These are phyloP conservation scores for Salix caprea DNA, from an alignment of 345 rosid species.

Conservation along the genomic window DNA sequence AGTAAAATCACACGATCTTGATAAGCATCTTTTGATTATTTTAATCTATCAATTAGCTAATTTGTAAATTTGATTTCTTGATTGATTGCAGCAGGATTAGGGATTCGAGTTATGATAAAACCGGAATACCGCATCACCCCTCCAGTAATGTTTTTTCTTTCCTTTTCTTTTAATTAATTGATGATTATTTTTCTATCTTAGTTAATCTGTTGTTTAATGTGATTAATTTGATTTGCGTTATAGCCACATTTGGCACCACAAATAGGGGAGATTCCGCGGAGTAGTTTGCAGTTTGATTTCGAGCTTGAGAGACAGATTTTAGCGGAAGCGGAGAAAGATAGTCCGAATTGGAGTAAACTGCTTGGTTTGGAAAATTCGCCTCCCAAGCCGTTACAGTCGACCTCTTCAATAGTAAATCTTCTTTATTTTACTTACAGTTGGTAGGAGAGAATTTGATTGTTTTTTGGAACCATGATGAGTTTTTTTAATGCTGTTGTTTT, in stretches of 20 bases:
- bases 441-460: neutral
- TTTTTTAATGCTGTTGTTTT: too few species aligned
- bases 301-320: constrained; percentile 62
- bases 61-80: neutral
- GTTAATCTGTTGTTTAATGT: neutral
- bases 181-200: neutral
- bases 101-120: constrained; percentile 64
- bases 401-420: constrained; percentile 43
- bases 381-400: constrained; percentile 40
- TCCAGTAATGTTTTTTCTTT: constrained; percentile 44
- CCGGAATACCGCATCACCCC: constrained; percentile 82
- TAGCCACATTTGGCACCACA: constrained; percentile 66
- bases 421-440: neutral
- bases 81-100: constrained; percentile 60
- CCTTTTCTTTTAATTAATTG: neutral
- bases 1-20: neutral
- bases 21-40: neutral
- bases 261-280: constrained; percentile 62
- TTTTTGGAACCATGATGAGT: neutral
- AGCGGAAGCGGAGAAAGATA: constrained; percentile 71
- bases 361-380: constrained; percentile 61
- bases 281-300: constrained; percentile 77
- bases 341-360: constrained; percentile 65
- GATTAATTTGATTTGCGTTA: constrained; percentile 9
- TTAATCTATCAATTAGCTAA: neutral